Percentiles rank a stretch among this genome's conserved stretches.
Evolutionary conservation across 2,329 filamentous ascomycete species (phyloP).

Genomic region (Diaporthe citri): DNA sequence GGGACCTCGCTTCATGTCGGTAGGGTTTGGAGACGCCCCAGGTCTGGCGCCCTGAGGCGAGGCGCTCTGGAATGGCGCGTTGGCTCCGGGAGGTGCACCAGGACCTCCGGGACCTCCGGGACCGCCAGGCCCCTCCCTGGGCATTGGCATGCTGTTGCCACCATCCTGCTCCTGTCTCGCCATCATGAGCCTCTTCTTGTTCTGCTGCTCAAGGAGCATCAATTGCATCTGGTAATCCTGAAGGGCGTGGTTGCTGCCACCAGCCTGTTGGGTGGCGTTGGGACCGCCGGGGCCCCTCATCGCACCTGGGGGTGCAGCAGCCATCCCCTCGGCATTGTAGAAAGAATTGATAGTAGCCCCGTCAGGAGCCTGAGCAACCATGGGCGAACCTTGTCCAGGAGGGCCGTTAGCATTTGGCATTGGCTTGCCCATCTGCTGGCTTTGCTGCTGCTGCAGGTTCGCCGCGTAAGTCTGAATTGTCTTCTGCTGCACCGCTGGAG

Average conservation of each 20-base stretch:
- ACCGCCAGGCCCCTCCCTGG: constrained; percentile 64
- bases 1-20: constrained; percentile 83
- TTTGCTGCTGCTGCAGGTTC: constrained; percentile 85
- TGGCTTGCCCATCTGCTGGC: constrained; percentile 84
- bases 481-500: constrained; percentile 78
- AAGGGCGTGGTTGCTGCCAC: constrained; percentile 81
- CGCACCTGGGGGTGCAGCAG: constrained; percentile 58
- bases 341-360: constrained; percentile 67
- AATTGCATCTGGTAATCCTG: constrained; percentile 93
- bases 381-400: constrained; percentile 82
- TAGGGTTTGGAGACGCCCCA: constrained; percentile 81
- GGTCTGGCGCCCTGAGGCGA: constrained; percentile 77
- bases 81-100: constrained; percentile 53
- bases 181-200: constrained; percentile 88
- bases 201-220: constrained; percentile 88
- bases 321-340: constrained; percentile 75
- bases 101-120: constrained; percentile 66
- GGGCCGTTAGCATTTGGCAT: constrained; percentile 81
- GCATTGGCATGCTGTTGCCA: constrained; percentile 64
- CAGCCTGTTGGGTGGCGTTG: constrained; percentile 60
- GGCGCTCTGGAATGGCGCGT: constrained; percentile 71
- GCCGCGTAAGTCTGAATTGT: constrained; percentile 89
- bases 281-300: constrained; percentile 67
- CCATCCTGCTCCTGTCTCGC: constrained; percentile 83
- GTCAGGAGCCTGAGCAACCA: constrained; percentile 82